phyloP scores from a whole-genome alignment of 768 basidiomycete genomes.

The Suillus americanus region DNA sequence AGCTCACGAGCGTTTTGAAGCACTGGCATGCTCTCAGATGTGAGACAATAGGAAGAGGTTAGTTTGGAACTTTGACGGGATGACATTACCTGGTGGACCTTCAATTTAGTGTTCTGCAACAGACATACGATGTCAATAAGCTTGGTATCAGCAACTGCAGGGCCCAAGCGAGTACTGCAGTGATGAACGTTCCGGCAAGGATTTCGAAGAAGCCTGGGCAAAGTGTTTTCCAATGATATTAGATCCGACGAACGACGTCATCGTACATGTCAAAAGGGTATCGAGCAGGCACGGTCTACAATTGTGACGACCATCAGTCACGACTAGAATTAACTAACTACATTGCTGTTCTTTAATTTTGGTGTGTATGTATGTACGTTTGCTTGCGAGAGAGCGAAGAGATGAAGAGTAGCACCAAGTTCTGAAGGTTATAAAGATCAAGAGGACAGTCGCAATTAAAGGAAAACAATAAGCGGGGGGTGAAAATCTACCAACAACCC shows the following conservation, averaged over 20 bases:
- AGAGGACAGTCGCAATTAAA: conserved; percentile 30
- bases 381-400: conserved; percentile 27
- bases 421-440: conserved; percentile 38
- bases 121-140: background rate
- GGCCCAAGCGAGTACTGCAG: background rate
- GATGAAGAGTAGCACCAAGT: conserved; percentile 14
- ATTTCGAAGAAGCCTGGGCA: background rate
- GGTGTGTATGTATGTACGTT: conserved; percentile 43
- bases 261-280: background rate
- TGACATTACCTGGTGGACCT: background rate
- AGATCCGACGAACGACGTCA: background rate
- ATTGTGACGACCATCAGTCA: conserved; percentile 19
- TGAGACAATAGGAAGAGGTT: background rate
- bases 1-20: background rate
- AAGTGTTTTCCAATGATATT: no score
- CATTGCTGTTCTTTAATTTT: conserved; percentile 44
- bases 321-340: conserved; percentile 48
- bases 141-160: background rate
- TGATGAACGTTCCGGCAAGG: background rate
- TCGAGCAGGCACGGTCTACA: conserved; percentile 15
- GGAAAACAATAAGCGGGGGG: conserved; percentile 25
- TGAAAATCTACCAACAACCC: conserved; percentile 25
- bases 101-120: background rate
- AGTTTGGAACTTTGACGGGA: background rate
- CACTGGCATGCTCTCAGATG: background rate